Conservation (phyloP, 495 filamentous ascomycete genomes). For the Penicillium mononematosum region DNA sequence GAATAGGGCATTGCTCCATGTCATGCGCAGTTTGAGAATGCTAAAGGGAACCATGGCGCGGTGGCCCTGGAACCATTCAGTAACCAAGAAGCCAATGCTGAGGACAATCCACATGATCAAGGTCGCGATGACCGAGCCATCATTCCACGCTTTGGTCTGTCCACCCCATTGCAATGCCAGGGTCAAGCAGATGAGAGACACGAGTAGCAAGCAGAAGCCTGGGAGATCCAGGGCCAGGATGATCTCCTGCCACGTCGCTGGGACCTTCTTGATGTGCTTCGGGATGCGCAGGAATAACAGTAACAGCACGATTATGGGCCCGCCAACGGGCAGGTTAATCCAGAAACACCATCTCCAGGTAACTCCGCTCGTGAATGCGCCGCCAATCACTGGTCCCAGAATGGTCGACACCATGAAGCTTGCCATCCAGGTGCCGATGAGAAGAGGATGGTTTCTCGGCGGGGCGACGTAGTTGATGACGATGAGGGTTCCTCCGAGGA, state of each 20-base stretch:
- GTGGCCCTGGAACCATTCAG: slow-evolving; percentile 10
- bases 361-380: slow-evolving; percentile 43
- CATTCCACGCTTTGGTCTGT: slow-evolving; percentile 16
- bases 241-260: slow-evolving; percentile 24
- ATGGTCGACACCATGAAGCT: slow-evolving; percentile 43
- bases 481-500: slow-evolving; percentile 27
- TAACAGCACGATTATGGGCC: slow-evolving; percentile 16
- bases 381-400: slow-evolving; percentile 48
- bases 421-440: slow-evolving; percentile 38
- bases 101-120: slow-evolving; percentile 12
- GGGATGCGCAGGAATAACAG: slow-evolving; percentile 18
- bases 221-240: slow-evolving; percentile 25
- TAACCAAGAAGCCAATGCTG: not conserved
- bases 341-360: slow-evolving; percentile 48
- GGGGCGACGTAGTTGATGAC: slow-evolving; percentile 33
- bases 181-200: slow-evolving; percentile 19
- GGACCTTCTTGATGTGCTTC: slow-evolving; percentile 11
- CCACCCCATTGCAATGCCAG: slow-evolving; percentile 32
- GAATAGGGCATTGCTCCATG: slow-evolving; percentile 11
- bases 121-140: slow-evolving; percentile 17
- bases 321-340: slow-evolving; percentile 14
- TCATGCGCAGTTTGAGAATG: slow-evolving; percentile 12
- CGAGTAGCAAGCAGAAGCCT: slow-evolving; percentile 18
- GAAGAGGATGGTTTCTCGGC: slow-evolving; percentile 34
- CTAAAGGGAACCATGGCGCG: slow-evolving; percentile 13